phyloP scores from a whole-genome alignment of 2,329 filamentous ascomycete species.

The Didymella glomerata region DNA sequence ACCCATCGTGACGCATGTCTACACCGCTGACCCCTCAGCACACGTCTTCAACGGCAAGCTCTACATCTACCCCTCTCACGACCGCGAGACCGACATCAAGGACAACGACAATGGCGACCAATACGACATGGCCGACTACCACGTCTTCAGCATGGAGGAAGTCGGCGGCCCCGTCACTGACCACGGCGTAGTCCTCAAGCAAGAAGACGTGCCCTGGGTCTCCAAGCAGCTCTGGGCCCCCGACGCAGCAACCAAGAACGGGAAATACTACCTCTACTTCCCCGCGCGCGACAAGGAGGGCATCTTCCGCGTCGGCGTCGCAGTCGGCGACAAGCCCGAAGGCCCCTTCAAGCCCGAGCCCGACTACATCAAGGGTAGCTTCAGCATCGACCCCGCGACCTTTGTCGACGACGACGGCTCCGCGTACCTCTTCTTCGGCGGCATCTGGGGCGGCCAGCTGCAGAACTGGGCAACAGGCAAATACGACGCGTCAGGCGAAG shows the following conservation, averaged over 20 bases:
- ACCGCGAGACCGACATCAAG: conserved; percentile 75
- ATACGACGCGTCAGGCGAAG: conserved; percentile 61
- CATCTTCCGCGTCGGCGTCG: conserved; percentile 79
- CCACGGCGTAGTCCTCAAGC: conserved; percentile 73
- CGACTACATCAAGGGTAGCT: conserved; percentile 71
- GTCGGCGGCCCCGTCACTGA: conserved; percentile 70
- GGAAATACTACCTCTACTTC: conserved; percentile 80
- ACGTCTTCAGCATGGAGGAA: conserved; percentile 73
- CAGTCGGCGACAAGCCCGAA: conserved; percentile 68
- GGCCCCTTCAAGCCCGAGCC: conserved; percentile 75
- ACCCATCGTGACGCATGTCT: conserved; percentile 76
- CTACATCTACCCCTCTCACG: conserved; percentile 84
- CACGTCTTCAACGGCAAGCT: conserved; percentile 79
- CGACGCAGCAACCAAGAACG: conserved; percentile 74
- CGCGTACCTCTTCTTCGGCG: conserved; percentile 78
- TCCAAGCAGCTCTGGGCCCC: conserved; percentile 83
- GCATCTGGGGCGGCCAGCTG: conserved; percentile 81
- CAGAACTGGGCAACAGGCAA: conserved; percentile 73
- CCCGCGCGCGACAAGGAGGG: conserved; percentile 75
- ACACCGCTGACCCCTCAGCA: conserved; percentile 81
- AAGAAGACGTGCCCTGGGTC: conserved; percentile 76
- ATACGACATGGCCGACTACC: conserved; percentile 86
- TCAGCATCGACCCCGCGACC: conserved; percentile 78
- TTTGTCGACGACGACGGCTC: conserved; percentile 75
- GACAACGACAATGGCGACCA: conserved; percentile 88